Conservation (phyloP, 305 asterid genomes). For the Solanum hybrid region DNA sequence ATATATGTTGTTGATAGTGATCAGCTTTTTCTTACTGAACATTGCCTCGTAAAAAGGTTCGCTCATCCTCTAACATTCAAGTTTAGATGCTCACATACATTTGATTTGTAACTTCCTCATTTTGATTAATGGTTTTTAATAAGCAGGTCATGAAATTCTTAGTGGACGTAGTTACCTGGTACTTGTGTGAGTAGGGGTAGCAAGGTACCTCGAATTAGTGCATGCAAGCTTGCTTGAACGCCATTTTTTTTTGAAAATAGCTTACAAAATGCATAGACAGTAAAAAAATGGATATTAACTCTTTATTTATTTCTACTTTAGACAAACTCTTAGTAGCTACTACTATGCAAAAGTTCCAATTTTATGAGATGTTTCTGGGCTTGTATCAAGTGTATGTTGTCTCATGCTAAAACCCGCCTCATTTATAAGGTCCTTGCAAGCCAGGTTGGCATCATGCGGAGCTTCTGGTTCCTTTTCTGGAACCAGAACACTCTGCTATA, state of each 20-base stretch:
- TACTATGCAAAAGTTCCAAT: neutral
- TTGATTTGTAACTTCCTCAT: neutral
- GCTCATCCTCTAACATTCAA: neutral
- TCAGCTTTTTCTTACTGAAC: neutral
- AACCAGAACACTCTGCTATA: neutral
- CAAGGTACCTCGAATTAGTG: neutral
- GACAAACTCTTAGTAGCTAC: neutral
- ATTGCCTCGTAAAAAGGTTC: neutral
- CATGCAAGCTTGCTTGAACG: neutral
- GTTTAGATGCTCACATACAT: neutral
- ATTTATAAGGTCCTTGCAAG: neutral
- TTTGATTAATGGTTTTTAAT: neutral
- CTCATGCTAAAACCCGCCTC: neutral
- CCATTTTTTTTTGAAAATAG: neutral
- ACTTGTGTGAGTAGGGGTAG: neutral
- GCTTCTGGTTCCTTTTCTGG: neutral
- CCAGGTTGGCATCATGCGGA: neutral
- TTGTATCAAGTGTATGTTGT: neutral
- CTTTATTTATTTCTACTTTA: neutral
- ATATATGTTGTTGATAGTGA: neutral
- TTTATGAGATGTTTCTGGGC: neutral
- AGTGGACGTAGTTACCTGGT: neutral
- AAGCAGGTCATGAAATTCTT: neutral
- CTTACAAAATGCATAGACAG: neutral
- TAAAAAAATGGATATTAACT: neutral